Evolutionary conservation across 495 filamentous ascomycete species (phyloP).

Genomic region (Gamarada debralockiae): DNA sequence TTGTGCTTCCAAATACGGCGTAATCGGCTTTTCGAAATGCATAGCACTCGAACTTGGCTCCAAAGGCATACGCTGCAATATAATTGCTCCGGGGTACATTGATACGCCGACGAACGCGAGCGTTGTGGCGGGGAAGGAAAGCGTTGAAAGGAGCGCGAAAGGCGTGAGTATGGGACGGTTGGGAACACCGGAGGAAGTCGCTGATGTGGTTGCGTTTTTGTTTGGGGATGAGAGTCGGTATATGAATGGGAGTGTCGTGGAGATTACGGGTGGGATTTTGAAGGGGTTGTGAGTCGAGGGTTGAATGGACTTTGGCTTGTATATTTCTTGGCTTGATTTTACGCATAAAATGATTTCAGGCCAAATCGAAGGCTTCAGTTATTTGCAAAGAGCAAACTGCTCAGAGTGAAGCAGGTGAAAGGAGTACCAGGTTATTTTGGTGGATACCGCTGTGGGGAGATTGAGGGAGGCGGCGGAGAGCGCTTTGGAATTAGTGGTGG

Average conservation of each 20-base stretch:
- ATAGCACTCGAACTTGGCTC: conserved; percentile 52
- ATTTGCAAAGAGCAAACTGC: too few relatives aligned
- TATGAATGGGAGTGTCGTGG: conserved; percentile 52
- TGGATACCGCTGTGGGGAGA: too few relatives aligned
- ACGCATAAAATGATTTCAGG: too few relatives aligned
- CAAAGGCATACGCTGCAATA: conserved; percentile 49
- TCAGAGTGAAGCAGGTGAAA: too few relatives aligned
- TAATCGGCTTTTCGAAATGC: conserved; percentile 52
- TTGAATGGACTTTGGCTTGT: too few relatives aligned
- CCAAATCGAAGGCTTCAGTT: too few relatives aligned
- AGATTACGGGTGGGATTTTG: conserved; percentile 34
- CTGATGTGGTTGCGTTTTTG: conserved; percentile 38
- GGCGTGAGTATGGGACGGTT: conserved; percentile 28
- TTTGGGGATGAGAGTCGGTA: conserved; percentile 31
- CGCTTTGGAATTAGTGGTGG: too few relatives aligned
- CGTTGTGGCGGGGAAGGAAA: conserved; percentile 27
- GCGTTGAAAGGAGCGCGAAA: neutral
- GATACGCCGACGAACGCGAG: conserved; percentile 25
- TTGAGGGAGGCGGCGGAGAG: too few relatives aligned
- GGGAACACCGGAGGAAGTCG: conserved; percentile 36
- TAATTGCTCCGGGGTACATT: conserved; percentile 47
- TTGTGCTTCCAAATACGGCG: conserved; percentile 49
- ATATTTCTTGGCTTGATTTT: too few relatives aligned
- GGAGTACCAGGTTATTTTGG: too few relatives aligned
- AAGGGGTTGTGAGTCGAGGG: neutral